Evolutionary conservation across 192 early-diverging fungal genomes (phyloP), one percentile per base, ranked within the genome.

Genomic region (Coemansia sp.): DNA sequence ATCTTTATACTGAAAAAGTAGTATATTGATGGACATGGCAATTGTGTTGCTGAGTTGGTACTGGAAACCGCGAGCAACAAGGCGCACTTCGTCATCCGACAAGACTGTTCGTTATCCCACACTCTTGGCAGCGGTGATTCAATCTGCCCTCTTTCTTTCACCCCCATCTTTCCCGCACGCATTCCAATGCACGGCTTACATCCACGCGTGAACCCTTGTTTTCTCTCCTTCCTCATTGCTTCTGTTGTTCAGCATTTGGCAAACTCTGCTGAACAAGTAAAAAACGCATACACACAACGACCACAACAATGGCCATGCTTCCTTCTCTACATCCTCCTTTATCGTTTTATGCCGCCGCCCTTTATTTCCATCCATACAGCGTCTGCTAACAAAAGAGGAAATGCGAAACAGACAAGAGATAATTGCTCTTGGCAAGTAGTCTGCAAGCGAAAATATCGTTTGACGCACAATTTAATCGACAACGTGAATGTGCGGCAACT

Each of bases 161-260:
- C 46, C 46, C 12, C 46, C 12, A n/a, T 3, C n/a, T 48, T 48
- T 11, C 46, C 46, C 46, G 46, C 46, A 48, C 9, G 6, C 46
- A 52, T 19, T 11, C 21, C 49, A 26, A 52, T 52, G 49, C 22
- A 52, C 19, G 49, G 49, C 49, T 52, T 52, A 52, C 6, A 22
- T 52, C 49, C 49, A 52, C 49, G 6, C 49, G 9, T 52, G 49
- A 52, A 52, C 49, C 49, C 49, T 52, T 48, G n/a, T 12, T 48
- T 48, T 48, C 47, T 12, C 15, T 49, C 18, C 15, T 16, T 16
- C 47, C 47, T 11, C 5, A n/a, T 48, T 48, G 46, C n/a, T 48
- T 26, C 26, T 26, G 26, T 3, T 26, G 26, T 3, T 26, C 26
- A 26, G 46, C 15, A 11, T 22, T 52, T 21, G 49, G 19, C 49